Base-by-base conservation (phyloP, 1,284 basidiomycete genomes). In the Moniliella sp. region DNA sequence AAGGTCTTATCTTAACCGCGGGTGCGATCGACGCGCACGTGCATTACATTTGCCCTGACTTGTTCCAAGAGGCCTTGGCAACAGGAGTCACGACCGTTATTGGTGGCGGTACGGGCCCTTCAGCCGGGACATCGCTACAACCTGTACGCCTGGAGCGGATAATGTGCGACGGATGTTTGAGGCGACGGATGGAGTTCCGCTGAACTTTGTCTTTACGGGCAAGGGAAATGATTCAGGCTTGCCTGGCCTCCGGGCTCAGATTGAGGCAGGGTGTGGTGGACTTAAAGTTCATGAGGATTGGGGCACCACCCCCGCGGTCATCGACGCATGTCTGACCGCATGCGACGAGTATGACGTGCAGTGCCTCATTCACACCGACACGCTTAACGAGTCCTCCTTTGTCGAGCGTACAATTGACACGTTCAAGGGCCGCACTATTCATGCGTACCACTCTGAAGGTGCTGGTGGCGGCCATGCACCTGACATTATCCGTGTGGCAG, bases 231-330 rank as follows among this genome's bases (percentile, higher is more conserved):
- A 97, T 59, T 72, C 78, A 0, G 80, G 75, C 0, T 63, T 69
- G 10, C 66, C 57, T 1, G 67, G 64, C 0, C 60, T 94, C 34
- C 74, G 76, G 50, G 86, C 94, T 39, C 71, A 91, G 37, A 67
- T 94, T 19, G 66, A 69, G 42, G 82, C 84, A 9, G 91, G 91
- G 12, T 86, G 83, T 0, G 74, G 71, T 15, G 86, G 86, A 0
- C 62, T 97, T 45, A 99, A 99, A 65, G 63, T 99, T 35, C 91
- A 99, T 53, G 91, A 99, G 59, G 91, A 99, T 62, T 99, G 91
- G 91, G 91, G 91, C 3, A 71, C 74, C 13, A 93, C 86, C 1
- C 88, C 88, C 0, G 74, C 73, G 10, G 72, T 72, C 0, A 94
- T 97, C 48, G 67, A 69, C 45, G 75, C 70, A 30, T 76, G 40